Conservation (phyloP, 148 eudicot genomes). For the Chenopodium berlandieri region DNA sequence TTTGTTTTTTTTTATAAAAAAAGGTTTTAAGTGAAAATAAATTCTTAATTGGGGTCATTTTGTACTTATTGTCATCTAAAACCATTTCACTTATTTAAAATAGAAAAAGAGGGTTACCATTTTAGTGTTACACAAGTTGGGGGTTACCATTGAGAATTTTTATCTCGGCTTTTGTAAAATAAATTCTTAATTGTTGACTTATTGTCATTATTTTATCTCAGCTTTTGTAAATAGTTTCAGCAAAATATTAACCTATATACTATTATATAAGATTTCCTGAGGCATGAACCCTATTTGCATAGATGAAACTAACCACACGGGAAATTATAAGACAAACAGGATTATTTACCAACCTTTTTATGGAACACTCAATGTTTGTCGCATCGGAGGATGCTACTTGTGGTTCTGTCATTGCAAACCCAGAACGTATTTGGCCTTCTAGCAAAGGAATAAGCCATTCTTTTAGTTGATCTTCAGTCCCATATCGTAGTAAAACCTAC, state of each 20-base stretch:
- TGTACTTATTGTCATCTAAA: too few species aligned
- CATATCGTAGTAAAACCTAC: slow-evolving; percentile 91
- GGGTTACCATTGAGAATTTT: too few species aligned
- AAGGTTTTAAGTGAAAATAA: too few species aligned
- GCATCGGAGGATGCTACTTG: slow-evolving; percentile 99
- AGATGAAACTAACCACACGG: background rate
- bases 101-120: too few species aligned
- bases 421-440: slow-evolving; percentile 86
- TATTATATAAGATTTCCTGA: background rate
- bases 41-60: too few species aligned
- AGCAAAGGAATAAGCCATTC: slow-evolving; percentile 95
- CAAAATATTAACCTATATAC: background rate
- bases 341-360: slow-evolving; percentile 50
- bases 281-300: background rate
- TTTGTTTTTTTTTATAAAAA: too few species aligned
- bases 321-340: background rate
- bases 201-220: too few species aligned
- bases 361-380: slow-evolving; percentile 93
- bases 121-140: too few species aligned
- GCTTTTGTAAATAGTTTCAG: too few species aligned
- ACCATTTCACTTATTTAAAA: too few species aligned
- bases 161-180: too few species aligned
- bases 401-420: slow-evolving; percentile 98
- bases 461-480: slow-evolving; percentile 73
- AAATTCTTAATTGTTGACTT: too few species aligned